These are phyloP conservation scores for Fusarium sp. DNA, from an alignment of 2,329 filamentous ascomycete genomes.

Conservation along the genomic window DNA sequence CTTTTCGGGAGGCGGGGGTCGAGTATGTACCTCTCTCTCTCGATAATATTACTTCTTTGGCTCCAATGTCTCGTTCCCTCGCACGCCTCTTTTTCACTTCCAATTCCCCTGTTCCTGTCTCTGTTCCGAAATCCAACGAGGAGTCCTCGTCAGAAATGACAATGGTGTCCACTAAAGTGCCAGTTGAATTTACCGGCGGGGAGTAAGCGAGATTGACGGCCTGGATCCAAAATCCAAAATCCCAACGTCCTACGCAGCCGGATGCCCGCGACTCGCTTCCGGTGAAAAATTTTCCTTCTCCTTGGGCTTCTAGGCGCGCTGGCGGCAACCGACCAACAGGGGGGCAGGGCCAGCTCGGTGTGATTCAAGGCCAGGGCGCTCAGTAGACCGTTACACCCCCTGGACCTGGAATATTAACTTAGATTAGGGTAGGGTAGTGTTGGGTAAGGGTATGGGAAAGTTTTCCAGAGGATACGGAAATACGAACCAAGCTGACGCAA, in stretches of 20 bases:
- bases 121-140: constrained; percentile 24
- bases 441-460: constrained; percentile 14
- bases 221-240: constrained; percentile 43
- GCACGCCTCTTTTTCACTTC: constrained; percentile 26
- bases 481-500: constrained; percentile 47
- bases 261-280: constrained; percentile 47
- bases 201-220: constrained; percentile 55
- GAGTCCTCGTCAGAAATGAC: constrained; percentile 36
- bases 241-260: constrained; percentile 47
- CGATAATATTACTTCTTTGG: constrained; percentile 17
- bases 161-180: constrained; percentile 41
- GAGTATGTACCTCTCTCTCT: constrained; percentile 4
- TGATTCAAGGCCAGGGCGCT: constrained; percentile 48
- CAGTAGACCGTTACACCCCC: constrained; percentile 46
- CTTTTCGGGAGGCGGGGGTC: constrained; percentile 29
- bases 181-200: constrained; percentile 54
- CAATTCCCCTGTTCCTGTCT: constrained; percentile 24
- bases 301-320: constrained; percentile 50
- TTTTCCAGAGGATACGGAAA: constrained; percentile 39
- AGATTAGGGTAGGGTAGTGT: constrained; percentile 20
- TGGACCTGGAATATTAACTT: constrained; percentile 34
- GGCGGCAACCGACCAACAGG: constrained; percentile 48
- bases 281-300: constrained; percentile 51
- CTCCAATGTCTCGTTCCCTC: constrained; percentile 5
- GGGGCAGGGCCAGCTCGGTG: constrained; percentile 47